Conservation (phyloP, 2,329 filamentous ascomycete genomes). For the Colletotrichum karsti region DNA sequence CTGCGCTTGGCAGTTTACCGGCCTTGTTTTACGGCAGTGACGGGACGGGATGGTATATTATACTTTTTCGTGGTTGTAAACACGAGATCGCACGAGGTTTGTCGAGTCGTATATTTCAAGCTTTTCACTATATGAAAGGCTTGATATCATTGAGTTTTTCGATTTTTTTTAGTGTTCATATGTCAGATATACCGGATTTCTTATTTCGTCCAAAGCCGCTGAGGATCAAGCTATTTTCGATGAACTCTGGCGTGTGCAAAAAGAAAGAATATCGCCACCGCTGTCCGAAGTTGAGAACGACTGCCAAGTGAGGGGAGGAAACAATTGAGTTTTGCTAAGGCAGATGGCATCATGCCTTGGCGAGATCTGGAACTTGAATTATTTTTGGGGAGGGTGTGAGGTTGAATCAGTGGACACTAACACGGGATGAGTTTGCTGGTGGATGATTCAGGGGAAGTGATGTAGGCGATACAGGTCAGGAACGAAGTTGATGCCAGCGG, state of each 20-base stretch:
- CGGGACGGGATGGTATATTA: no score
- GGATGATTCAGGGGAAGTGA: background rate
- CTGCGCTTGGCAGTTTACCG: background rate
- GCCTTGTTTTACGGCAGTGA: background rate
- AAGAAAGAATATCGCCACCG: background rate
- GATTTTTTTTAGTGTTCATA: background rate
- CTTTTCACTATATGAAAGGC: no score
- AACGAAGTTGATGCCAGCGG: background rate
- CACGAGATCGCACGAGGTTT: no score
- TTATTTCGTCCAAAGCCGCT: slow-evolving; percentile 4
- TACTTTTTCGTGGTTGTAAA: no score
- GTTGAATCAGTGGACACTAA: background rate
- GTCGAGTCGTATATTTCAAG: no score
- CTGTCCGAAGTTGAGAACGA: background rate
- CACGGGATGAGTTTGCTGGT: background rate
- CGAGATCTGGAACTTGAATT: background rate
- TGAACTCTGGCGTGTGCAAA: background rate
- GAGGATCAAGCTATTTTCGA: background rate
- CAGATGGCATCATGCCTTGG: background rate
- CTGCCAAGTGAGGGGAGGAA: background rate
- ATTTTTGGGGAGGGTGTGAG: background rate
- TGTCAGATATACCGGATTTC: background rate
- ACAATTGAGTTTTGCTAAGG: background rate
- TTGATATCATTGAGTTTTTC: no score
- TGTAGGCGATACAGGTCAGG: background rate